These are phyloP conservation scores for Colletotrichum liriopes DNA, from an alignment of 2,329 filamentous ascomycete species.

Conservation along the genomic window DNA sequence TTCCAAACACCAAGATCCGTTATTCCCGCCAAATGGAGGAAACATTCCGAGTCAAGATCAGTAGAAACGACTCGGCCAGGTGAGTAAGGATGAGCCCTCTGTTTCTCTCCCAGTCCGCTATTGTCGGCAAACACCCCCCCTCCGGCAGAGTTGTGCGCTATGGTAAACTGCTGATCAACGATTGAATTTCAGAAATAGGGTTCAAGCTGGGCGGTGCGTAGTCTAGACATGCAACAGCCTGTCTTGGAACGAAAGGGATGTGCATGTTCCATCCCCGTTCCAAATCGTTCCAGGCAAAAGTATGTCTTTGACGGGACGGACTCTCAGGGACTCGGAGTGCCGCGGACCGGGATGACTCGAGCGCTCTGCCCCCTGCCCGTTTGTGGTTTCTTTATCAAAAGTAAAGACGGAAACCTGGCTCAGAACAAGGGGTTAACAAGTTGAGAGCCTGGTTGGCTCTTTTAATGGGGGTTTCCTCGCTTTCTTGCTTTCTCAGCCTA, in stretches of 20 bases:
- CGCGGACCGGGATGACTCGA: slow-evolving; percentile 29
- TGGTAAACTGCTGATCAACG: slow-evolving; percentile 28
- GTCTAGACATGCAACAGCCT: background rate
- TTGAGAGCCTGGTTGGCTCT: slow-evolving; percentile 10
- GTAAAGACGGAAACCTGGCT: background rate
- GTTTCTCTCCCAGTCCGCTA: background rate
- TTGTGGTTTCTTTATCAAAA: background rate
- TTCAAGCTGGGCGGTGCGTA: slow-evolving; percentile 13
- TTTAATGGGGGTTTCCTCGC: background rate
- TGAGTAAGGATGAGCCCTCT: slow-evolving; percentile 4
- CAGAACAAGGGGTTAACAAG: background rate
- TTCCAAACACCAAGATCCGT: slow-evolving; percentile 11
- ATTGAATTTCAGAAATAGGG: background rate
- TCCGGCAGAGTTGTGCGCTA: slow-evolving; percentile 8
- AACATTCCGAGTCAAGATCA: slow-evolving; percentile 31
- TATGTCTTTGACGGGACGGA: slow-evolving; percentile 11
- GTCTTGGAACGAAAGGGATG: background rate
- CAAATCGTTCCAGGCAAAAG: slow-evolving; percentile 42
- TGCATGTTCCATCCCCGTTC: slow-evolving; percentile 48
- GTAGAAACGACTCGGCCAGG: slow-evolving; percentile 25
- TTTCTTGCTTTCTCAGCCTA: background rate
- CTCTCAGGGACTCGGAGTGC: slow-evolving; percentile 12
- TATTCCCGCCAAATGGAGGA: background rate
- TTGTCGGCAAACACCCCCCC: slow-evolving; percentile 14
- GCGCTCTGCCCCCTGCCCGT: background rate